Base-by-base conservation (phyloP, 805 yeast species). In the Candida nitratophila region DNA sequence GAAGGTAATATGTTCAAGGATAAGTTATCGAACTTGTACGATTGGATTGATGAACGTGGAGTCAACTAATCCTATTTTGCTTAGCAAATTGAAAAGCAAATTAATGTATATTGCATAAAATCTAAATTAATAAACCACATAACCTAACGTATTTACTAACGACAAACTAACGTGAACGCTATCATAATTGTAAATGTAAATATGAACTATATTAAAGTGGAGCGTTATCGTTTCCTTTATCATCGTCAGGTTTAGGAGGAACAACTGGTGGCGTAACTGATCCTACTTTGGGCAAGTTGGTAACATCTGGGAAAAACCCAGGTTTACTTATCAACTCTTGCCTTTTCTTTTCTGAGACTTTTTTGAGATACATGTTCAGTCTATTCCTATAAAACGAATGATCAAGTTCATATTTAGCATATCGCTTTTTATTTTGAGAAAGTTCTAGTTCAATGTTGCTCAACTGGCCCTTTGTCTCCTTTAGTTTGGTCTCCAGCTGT, bases 21-120 rank as follows among this genome's bases (percentile, higher is more conserved):
- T 15, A 74, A 81, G 29, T 64, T 75, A 32, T 73, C 66, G 4
- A 65, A 65, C 17, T 85, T 96, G 88, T 77, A 74, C 50, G 73
- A 80, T 50, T 90, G 96, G 96, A 69, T 90, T 30, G 83, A 79
- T 50, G 90, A 83, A 58, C 73, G 76, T 52, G 83, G 82, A 14
- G 84, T 81, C 24, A 85, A 85, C 49, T 69, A 44, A 44, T 19
- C 10, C 10, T 7, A 34, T 3, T 12, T 19, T 7, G n/a, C 12
- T 17, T 34, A n/a, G 20, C 5, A 7, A 33, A 8, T 26, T 26
- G 29, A 26, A 26, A 24, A 24, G 10, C 27, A 24, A 24, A 6
- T 10, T 24, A 24, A 24, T 24, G 27, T 24, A 24, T 24, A 24
- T 24, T 24, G 27, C 27, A 24, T 24, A 24, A 24, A 24, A 7